Percentiles rank a stretch among this genome's conserved stretches.
phyloP scores from a whole-genome alignment of 2,329 filamentous ascomycete species.

The Apiospora aurea region DNA sequence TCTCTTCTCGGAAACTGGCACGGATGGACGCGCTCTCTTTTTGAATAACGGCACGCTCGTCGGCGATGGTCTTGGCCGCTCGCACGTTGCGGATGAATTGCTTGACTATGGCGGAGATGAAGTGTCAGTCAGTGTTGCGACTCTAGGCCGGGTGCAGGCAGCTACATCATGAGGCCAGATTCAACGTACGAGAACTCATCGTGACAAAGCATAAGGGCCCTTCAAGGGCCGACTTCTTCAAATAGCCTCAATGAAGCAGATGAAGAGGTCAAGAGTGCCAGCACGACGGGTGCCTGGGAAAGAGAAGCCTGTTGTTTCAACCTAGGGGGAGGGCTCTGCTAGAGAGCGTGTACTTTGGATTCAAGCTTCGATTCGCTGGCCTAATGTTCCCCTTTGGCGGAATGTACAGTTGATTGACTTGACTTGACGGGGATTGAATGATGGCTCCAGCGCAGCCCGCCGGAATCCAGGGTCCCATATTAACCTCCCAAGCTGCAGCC shows the following conservation, averaged over 20 bases:
- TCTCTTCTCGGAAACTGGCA: conserved; percentile 97
- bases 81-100: conserved; percentile 99
- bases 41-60: conserved; percentile 97
- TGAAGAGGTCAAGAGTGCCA: conserved; percentile 13
- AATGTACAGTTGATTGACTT: conserved; percentile 17
- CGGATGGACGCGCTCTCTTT: conserved; percentile 98
- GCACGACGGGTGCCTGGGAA: background rate
- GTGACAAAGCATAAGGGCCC: conserved; percentile 27
- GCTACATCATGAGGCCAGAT: conserved; percentile 11
- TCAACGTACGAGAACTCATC: conserved; percentile 32
- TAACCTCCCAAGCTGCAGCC: background rate
- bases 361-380: conserved; percentile 13
- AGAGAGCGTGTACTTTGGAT: background rate
- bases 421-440: background rate
- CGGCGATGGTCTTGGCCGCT: conserved; percentile 97
- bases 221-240: conserved; percentile 27
- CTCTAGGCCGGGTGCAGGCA: background rate
- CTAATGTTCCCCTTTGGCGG: conserved; percentile 11
- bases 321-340: background rate
- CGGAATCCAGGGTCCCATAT: background rate
- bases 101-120: conserved; percentile 74
- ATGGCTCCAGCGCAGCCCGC: conserved; percentile 18
- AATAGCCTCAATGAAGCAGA: conserved; percentile 24
- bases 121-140: conserved; percentile 25
- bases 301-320: background rate